phyloP scores from a whole-genome alignment of 2,329 filamentous ascomycete genomes.

The Colletotrichum falcatum region DNA sequence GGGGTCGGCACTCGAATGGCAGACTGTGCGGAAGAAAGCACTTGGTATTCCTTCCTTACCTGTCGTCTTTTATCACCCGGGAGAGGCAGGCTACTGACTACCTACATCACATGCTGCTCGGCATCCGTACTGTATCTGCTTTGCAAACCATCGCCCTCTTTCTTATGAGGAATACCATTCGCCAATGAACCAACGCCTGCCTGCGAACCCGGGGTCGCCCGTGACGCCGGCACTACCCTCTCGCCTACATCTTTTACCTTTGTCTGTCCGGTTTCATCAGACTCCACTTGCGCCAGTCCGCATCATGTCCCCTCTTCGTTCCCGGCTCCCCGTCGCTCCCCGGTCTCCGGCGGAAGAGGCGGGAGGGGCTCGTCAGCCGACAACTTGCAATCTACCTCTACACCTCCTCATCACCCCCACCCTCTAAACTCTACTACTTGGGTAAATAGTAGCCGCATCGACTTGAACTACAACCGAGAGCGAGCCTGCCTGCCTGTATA shows the following conservation, averaged over 20 bases:
- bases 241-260: neutral
- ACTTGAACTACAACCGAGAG: neutral
- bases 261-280: constrained; percentile 16
- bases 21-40: too few relatives aligned
- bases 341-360: constrained; percentile 11
- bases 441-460: too few relatives aligned
- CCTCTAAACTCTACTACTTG: neutral
- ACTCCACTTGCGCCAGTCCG: constrained; percentile 21
- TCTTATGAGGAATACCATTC: neutral
- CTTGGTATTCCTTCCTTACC: too few relatives aligned
- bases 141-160: too few relatives aligned
- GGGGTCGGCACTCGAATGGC: too few relatives aligned
- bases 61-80: neutral
- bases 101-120: constrained; percentile 5
- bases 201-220: constrained; percentile 10
- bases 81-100: too few relatives aligned
- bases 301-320: constrained; percentile 20
- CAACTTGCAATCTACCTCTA: neutral
- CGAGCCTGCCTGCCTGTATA: neutral
- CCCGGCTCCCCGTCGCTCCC: neutral
- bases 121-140: too few relatives aligned
- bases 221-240: neutral
- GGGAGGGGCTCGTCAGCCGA: constrained; percentile 7
- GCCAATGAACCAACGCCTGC: neutral
- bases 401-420: neutral